Evolutionary conservation across 306 rosid genomes (phyloP), one percentile per base, ranked within the genome.

Genomic region (Fagus sylvatica): DNA sequence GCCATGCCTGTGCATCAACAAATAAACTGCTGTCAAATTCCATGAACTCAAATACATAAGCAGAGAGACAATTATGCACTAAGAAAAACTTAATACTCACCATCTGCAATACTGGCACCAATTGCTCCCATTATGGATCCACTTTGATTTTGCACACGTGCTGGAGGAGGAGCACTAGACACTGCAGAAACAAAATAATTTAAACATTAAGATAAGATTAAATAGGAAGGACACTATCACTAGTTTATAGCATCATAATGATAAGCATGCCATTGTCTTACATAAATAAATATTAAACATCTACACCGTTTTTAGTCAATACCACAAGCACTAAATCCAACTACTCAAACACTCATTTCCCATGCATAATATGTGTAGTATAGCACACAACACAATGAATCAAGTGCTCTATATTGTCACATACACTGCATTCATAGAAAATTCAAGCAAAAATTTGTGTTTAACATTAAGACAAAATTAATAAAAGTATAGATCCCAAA

Each of bases 131-230:
- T 40, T 30, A 57, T 16, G 0, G 79, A 74, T 54, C 83, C 75
- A 19, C 46, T 74, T 53, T 78, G 34, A 55, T 61, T 33, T 70
- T 74, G 61, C n/a, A 34, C 53, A 2, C 62, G 70, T 4, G 59
- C 78, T n/a, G 78, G 83, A 15, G 83, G 79, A 67, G 71, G 75
- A 53, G 83, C 69, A 53, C 22, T 19, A 65, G 77, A 19, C 43
- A 55, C 83, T 65, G 83, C 41, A 53, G 68, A 40, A 17, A 64
- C 55, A 19, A 53, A 48, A 60, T 4, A 64, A 9, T 19, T 49
- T 43, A 56, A 48, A 11, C 1, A 41, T 19, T 16, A 78, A 19
- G 9, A 60, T 19, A 34, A 42, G 1, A 40, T 37, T 7, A 16
- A 36, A 37, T 36, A 17, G 0, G 2, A 2, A 34, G 16, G 53